Evolutionary conservation across 1,284 basidiomycete species (phyloP), one percentile per base, ranked within the genome.

Genomic region (Coniferiporia sulphurascens): DNA sequence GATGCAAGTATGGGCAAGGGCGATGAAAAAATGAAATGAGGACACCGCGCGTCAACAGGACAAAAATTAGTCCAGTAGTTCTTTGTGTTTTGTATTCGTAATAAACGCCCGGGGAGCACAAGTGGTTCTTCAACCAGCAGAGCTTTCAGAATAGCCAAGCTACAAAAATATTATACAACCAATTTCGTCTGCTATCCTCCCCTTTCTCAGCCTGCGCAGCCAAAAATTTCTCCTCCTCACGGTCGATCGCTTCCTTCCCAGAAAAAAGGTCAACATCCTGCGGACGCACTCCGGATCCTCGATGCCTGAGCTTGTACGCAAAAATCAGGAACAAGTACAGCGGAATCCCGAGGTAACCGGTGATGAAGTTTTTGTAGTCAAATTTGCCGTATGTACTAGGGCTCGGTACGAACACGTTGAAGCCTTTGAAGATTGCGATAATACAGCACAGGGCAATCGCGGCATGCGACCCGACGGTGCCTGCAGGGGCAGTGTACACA

Each of bases 401-500:
- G 9, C 19, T 52, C 35, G 43, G 27, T 17, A 69, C 76, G 62
- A 66, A 78, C 68, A 85, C 87, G 62, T 89, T 76, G 69, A 90
- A 91, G 13, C 79, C 80, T 70, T 81, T 82, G 76, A 90, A 89
- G 46, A 90, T 62, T 7, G 82, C 81, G 65, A 90, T 83, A 63
- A 87, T 74, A 2, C 64, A 73, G 4, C 87, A 88, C 48, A 76
- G 71, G 41, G 80, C 69, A 34, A 91, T 70, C 36, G 83, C 84
- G 66, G 86, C 80, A 78, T 80, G 86, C 36, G 79, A 79, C 9
- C 83, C 83, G 67, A 72, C 85, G 12, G 83, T 82, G 68, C 86
- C 84, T 69, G 84, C 79, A 2, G 84, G 84, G 5, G 87, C 86
- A 67, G 82, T 83, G 73, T 86, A 92, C 0, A 86, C 85, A 13